Evolutionary conservation across 2,329 filamentous ascomycete species (phyloP).

Genomic region (Hypoxylon sp.): DNA sequence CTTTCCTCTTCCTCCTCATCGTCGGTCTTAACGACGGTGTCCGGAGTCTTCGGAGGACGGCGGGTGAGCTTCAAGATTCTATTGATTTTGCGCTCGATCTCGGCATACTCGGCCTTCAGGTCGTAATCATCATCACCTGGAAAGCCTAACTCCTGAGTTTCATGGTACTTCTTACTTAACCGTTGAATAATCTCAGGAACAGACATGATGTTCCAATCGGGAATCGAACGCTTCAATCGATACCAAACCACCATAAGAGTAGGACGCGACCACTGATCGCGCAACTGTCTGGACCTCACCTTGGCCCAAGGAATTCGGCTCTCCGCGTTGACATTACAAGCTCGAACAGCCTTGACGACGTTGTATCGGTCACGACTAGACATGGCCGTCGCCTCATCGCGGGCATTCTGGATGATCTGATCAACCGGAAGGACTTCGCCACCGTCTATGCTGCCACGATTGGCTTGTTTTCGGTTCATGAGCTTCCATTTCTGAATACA

Average conservation of each 20-base stretch:
- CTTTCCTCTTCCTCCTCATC: slow-evolving; percentile 42
- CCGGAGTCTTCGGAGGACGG: slow-evolving; percentile 39
- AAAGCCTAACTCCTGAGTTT: slow-evolving; percentile 47
- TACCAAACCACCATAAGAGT: slow-evolving; percentile 53
- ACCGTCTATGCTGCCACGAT: slow-evolving; percentile 48
- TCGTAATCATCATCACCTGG: slow-evolving; percentile 46
- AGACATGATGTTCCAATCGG: slow-evolving; percentile 46
- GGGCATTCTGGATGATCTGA: slow-evolving; percentile 51
- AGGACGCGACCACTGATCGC: slow-evolving; percentile 46
- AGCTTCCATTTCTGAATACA: slow-evolving; percentile 78
- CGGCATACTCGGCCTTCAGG: slow-evolving; percentile 46
- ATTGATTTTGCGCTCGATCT: slow-evolving; percentile 48
- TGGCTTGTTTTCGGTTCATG: slow-evolving; percentile 52
- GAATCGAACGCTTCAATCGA: slow-evolving; percentile 47
- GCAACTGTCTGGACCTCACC: slow-evolving; percentile 39
- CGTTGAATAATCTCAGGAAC: slow-evolving; percentile 47
- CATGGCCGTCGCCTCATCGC: slow-evolving; percentile 48
- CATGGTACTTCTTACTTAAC: slow-evolving; percentile 44
- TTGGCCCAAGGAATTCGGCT: slow-evolving; percentile 54
- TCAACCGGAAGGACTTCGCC: slow-evolving; percentile 42
- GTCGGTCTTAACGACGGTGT: slow-evolving; percentile 43
- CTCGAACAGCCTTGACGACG: slow-evolving; percentile 50
- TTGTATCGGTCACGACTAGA: slow-evolving; percentile 48
- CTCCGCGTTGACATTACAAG: slow-evolving; percentile 44
- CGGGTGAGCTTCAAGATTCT: slow-evolving; percentile 42